A percentile compares a stretch with the other conserved stretches of the same genome.
phyloP scores from a whole-genome alignment of 352 stramenopile genomes.

The Globisporangium cylindrosporum region DNA sequence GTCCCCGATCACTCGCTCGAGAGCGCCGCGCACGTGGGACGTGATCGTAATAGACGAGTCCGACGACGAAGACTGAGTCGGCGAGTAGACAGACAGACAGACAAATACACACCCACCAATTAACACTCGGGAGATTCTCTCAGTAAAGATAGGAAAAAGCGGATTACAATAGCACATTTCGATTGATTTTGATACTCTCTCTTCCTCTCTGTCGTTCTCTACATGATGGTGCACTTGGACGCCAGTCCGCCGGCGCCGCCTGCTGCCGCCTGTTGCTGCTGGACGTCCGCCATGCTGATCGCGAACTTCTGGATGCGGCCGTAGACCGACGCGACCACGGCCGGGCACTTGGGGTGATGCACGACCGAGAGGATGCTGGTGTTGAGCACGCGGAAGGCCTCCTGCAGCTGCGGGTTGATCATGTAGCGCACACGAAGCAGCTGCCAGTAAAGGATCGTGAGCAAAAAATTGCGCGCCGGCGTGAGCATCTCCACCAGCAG shows the following conservation, averaged over 20 bases:
- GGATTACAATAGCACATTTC: neutral
- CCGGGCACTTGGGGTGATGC: conserved; percentile 67
- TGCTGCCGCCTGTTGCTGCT: conserved; percentile 29
- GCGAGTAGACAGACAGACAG: neutral
- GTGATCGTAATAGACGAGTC: conserved; percentile 83
- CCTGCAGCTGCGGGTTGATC: conserved; percentile 84
- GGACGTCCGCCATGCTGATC: conserved; percentile 63
- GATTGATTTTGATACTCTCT: neutral
- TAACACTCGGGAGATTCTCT: neutral
- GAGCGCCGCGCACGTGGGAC: conserved; percentile 47
- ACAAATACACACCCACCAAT: neutral
- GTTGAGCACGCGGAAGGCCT: conserved; percentile 78
- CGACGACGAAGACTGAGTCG: conserved; percentile 33
- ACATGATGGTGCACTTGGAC: conserved; percentile 74
- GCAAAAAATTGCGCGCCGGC: conserved; percentile 81
- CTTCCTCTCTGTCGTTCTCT: conserved; percentile 17
- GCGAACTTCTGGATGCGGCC: conserved; percentile 68
- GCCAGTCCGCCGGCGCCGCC: conserved; percentile 31
- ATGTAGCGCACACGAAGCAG: conserved; percentile 90
- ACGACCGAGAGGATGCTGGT: conserved; percentile 50
- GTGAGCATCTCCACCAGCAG: conserved; percentile 83
- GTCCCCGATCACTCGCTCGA: conserved; percentile 23
- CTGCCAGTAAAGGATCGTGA: conserved; percentile 89
- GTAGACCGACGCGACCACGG: conserved; percentile 51
- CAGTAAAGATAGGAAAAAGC: neutral